Base-by-base conservation (phyloP, 2,329 filamentous ascomycete species). In the Fusarium palustre region DNA sequence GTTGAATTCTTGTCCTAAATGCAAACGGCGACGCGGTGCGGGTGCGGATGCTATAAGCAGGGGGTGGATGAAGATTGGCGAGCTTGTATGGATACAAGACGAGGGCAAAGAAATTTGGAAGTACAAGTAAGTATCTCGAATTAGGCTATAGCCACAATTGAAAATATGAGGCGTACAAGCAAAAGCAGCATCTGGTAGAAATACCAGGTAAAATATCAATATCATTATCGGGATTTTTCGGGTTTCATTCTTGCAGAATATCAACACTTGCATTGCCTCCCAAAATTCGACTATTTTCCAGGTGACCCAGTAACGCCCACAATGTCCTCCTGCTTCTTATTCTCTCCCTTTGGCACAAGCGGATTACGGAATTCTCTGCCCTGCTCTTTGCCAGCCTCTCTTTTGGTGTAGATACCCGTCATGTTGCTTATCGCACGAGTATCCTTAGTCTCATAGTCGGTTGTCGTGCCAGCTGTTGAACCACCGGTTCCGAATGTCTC, bases 401-500 rank as follows among this genome's bases (percentile, higher is more conserved):
- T 49, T 13, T 56, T 56, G 1, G 54, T 56, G 16, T 50, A 56
- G 3, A 56, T 5, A n/a, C 54, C 54, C 8, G 54, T 11, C 45
- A 52, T 3, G 12, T 28, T 56, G 22, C 45, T 56, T 7, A 36
- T 28, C 12, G 49, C 54, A 3, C 54, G 54, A 1, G 54, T 56
- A 10, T 56, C 54, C 13, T 56, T 50, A 0, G 45, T 50, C 10
- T 56, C 54, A 13, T 56, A 24, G 1, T 33, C 45, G 11, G 20
- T 39, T 9, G 34, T 36, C 1, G 45, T 49, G 7, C 34, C 54
- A 22, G 54, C 45, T 24, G 34, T 50, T 16, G 28, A 13, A 12
- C 54, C 54, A 20, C 54, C 54, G 3, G 54, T 56, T 8, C 54
- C 54, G 11, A 56, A 56, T 16, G 54, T 28, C 20, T 28, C 22